Base-by-base conservation (phyloP, 2,329 filamentous ascomycete species). In the Colletotrichum limetticola region DNA sequence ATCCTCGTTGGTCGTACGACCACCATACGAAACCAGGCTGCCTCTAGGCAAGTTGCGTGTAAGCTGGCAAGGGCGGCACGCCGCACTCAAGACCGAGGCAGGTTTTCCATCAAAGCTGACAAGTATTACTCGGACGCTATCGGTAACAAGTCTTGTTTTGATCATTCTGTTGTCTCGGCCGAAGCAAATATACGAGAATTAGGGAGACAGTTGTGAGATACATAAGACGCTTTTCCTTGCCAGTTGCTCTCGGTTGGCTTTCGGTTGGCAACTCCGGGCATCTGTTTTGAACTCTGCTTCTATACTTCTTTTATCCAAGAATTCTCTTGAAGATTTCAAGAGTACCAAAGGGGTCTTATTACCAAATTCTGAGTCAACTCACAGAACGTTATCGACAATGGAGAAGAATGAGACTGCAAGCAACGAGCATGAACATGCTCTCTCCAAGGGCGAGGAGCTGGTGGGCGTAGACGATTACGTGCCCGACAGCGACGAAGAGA, bases 401-500 rank as follows among this genome's bases (percentile, higher is more conserved):
- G 76, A 76, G 59, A 76, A 76, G 62, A 63, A 75, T 14, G 72
- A 76, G 8, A 74, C 42, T 58, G 32, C 46, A 6, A 67, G 63
- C 63, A 42, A 62, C 6, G 62, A 71, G 57, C 63, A 67, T 52
- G 68, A 71, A 28, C 63, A 71, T 62, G 68, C 68, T 46, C 46
- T 71, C 12, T 49, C 56, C 24, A 71, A 71, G 12, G 63, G 59
- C 22, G 24, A 22, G 7, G 68, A 71, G 19, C 9, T 46, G 22
- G 64, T 57, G 56, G 56, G 32, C 6, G 46, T 76, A 16, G 77
- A 76, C 1, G 74, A 72, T n/a, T 80, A 81, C 37, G 75, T 78
- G 3, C 75, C 78, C 46, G 77, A 75, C n/a, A 76, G 76, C 4
- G 77, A 80, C 19, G 80, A 81, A 70, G 81, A 83, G 74, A 79